These are phyloP conservation scores for Fusarium albidum DNA, from an alignment of 2,329 filamentous ascomycete genomes.

Conservation along the genomic window DNA sequence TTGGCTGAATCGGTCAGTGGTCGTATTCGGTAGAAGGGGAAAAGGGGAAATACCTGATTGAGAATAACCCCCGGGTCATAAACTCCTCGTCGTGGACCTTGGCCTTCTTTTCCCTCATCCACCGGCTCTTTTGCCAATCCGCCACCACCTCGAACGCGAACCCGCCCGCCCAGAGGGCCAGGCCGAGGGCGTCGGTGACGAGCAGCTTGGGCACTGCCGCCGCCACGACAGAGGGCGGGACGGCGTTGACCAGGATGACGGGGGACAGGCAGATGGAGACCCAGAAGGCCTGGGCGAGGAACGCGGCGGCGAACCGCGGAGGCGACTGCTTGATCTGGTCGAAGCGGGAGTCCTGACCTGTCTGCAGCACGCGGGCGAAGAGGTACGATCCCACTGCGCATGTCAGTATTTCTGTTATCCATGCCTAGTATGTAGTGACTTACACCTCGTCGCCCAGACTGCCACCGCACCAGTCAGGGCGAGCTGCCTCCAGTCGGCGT, in stretches of 20 bases:
- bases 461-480: slow-evolving; percentile 49
- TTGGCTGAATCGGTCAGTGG: slow-evolving; percentile 44
- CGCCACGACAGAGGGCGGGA: slow-evolving; percentile 62
- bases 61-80: slow-evolving; percentile 69
- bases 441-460: slow-evolving; percentile 69
- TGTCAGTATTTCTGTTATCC: background rate
- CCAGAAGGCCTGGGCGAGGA: slow-evolving; percentile 69
- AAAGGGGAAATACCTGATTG: slow-evolving; percentile 52
- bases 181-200: slow-evolving; percentile 63
- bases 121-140: slow-evolving; percentile 70
- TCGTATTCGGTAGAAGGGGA: no score
- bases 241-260: slow-evolving; percentile 69
- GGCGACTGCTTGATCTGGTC: slow-evolving; percentile 50
- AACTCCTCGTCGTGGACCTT: slow-evolving; percentile 75
- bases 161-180: slow-evolving; percentile 66
- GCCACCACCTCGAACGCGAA: slow-evolving; percentile 68
- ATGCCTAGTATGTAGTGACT: slow-evolving; percentile 32
- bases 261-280: slow-evolving; percentile 73
- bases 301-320: slow-evolving; percentile 48
- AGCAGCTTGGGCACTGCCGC: slow-evolving; percentile 48
- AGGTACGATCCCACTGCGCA: slow-evolving; percentile 68
- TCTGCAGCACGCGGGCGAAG: slow-evolving; percentile 65
- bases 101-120: slow-evolving; percentile 66
- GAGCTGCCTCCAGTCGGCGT: slow-evolving; percentile 65
- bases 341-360: slow-evolving; percentile 65